These are phyloP conservation scores for Phalaenopsis hybrid DNA, from an alignment of 116 monocot genomes.

Conservation along the genomic window DNA sequence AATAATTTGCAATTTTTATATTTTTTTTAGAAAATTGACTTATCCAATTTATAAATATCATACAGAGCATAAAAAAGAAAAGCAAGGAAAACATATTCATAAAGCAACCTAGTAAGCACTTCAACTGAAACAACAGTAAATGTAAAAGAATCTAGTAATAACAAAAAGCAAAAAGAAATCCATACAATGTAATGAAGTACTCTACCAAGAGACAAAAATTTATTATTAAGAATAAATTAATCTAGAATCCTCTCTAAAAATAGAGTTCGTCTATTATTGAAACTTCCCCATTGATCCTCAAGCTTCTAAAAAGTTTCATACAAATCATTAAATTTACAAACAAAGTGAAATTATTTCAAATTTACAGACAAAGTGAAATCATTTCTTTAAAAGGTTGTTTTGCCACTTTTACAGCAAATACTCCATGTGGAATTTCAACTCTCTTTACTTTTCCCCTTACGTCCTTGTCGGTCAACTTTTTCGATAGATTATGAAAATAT, in stretches of 20 bases:
- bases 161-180: neutral
- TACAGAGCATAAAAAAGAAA: neutral
- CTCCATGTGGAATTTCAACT: neutral
- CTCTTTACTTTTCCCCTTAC: neutral
- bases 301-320: neutral
- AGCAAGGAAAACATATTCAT: neutral
- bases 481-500: no score
- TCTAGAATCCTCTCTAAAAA: neutral
- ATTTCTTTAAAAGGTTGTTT: neutral
- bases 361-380: no score
- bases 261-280: neutral
- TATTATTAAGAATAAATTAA: no score
- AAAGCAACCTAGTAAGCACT: neutral
- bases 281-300: neutral
- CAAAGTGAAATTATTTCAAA: no score
- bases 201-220: neutral
- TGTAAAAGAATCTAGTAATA: neutral
- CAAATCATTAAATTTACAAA: neutral
- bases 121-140: neutral
- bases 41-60: neutral
- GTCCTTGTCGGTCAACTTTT: no score
- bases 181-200: neutral
- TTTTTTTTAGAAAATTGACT: slow-evolving; percentile 8
- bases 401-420: neutral
- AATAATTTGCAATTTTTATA: slow-evolving; percentile 13